Conservation (phyloP, 192 early-diverging fungal genomes). For the Mortierella hygrophila region DNA sequence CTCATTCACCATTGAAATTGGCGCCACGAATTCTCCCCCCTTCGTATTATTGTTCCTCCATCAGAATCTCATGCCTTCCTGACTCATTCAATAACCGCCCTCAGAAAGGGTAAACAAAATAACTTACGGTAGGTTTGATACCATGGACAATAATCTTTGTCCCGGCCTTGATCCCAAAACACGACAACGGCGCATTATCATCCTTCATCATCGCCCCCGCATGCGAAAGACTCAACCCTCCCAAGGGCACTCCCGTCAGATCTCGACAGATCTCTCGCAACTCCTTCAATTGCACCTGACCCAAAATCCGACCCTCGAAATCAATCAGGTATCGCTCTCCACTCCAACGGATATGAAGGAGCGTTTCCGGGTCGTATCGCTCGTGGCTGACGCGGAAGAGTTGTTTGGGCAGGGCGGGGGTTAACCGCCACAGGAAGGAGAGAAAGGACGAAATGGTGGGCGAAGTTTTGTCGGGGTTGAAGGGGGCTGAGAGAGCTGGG, state of each 20-base stretch:
- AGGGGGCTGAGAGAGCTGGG: neutral
- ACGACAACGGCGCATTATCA: constrained; percentile 72
- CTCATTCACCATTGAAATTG: too few relatives aligned
- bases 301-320: constrained; percentile 57
- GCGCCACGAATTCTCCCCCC: too few relatives aligned
- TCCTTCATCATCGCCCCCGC: constrained; percentile 85
- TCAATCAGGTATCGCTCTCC: constrained; percentile 42
- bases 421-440: constrained; percentile 55
- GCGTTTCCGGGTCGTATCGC: constrained; percentile 35
- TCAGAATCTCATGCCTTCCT: too few relatives aligned
- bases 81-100: too few relatives aligned
- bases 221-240: constrained; percentile 78
- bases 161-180: constrained; percentile 81
- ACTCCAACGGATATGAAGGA: constrained; percentile 46
- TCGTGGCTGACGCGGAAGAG: constrained; percentile 34
- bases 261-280: constrained; percentile 81
- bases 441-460: constrained; percentile 49
- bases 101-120: neutral
- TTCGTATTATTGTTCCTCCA: too few relatives aligned
- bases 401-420: constrained; percentile 37
- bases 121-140: constrained; percentile 69
- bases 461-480: neutral
- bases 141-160: constrained; percentile 83
- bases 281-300: constrained; percentile 74
- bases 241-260: constrained; percentile 81